Evolutionary conservation across 495 filamentous ascomycete species (phyloP), one percentile per base, ranked within the genome.

Genomic region (Trichoderma parareesei): DNA sequence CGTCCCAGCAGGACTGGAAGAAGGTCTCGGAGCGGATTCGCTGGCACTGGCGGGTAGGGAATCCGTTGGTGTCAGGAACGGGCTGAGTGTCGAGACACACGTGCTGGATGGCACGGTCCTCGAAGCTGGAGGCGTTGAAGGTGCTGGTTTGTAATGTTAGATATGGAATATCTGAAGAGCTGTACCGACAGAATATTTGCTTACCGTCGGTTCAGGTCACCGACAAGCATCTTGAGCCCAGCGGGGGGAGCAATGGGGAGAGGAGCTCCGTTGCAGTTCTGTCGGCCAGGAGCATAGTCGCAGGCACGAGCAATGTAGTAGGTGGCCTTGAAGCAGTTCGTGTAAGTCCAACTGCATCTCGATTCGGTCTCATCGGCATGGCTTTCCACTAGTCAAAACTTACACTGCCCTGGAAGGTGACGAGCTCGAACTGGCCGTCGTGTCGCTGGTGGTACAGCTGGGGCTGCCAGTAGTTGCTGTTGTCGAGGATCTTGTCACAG

Each of bases 401-500:
- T 65, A 67, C 66, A 43, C 57, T 67, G 20, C 66, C 66, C 35
- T 49, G 77, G 64, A 84, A 81, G 2, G 80, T 73, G 38, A 93
- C 91, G 53, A 77, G 79, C 67, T 86, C 83, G 71, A 94, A 89
- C 53, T 78, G 79, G 9, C 85, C 85, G 65, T 88, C 88, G 66
- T 81, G 74, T 66, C 77, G 77, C 68, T 77, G 73, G 71, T 81
- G 91, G 76, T 85, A 91, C 16, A 93, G 77, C 49, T 74, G 73
- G 2, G 90, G 88, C 57, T 86, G 82, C 91, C 90, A 93, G 77
- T 94, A 93, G 74, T 86, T 87, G 69, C 86, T 90, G 67, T 86
- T 77, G 73, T 94, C 90, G 65, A 67, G 37, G 5, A 61, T 57
- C 66, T 67, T 67, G 38, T 67, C 70, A 61, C 70, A 71, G 9